These are phyloP conservation scores for Epichloe amarillans DNA, from an alignment of 2,329 filamentous ascomycete species.

Conservation along the genomic window DNA sequence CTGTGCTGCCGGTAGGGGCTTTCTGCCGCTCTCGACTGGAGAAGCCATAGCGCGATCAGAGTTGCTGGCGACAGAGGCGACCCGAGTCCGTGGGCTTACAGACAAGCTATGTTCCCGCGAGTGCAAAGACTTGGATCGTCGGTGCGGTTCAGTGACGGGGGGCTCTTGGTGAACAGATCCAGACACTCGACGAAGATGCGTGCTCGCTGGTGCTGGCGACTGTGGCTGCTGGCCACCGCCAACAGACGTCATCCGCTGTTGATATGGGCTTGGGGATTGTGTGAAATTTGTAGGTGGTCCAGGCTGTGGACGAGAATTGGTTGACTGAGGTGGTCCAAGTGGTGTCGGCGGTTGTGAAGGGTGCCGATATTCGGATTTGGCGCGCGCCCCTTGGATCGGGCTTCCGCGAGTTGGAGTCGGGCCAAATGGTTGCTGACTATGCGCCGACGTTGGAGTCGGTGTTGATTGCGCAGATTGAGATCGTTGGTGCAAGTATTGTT, in stretches of 20 bases:
- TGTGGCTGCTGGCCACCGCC: constrained; percentile 20
- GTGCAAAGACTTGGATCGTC: constrained; percentile 38
- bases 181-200: constrained; percentile 19
- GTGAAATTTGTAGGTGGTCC: constrained; percentile 29
- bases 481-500: constrained; percentile 30
- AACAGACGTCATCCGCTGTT: constrained; percentile 30
- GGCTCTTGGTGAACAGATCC: constrained; percentile 30
- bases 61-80: constrained; percentile 37
- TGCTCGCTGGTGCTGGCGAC: constrained; percentile 14
- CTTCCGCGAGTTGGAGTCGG: constrained; percentile 38
- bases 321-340: constrained; percentile 34
- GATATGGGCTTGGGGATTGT: constrained; percentile 46
- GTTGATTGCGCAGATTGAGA: constrained; percentile 47
- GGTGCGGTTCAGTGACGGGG: constrained; percentile 26
- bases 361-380: constrained; percentile 30
- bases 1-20: constrained; percentile 11
- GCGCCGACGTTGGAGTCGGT: constrained; percentile 48
- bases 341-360: constrained; percentile 43
- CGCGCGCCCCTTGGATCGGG: constrained; percentile 33
- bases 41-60: constrained; percentile 16
- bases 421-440: constrained; percentile 42
- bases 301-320: constrained; percentile 22
- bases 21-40: constrained; percentile 15
- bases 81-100: constrained; percentile 64
- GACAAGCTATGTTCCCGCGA: constrained; percentile 60